Percentiles rank a stretch among this genome's conserved stretches.
These are phyloP conservation scores for Sinapis alba DNA, from an alignment of 441 rosid species.

Conservation along the genomic window DNA sequence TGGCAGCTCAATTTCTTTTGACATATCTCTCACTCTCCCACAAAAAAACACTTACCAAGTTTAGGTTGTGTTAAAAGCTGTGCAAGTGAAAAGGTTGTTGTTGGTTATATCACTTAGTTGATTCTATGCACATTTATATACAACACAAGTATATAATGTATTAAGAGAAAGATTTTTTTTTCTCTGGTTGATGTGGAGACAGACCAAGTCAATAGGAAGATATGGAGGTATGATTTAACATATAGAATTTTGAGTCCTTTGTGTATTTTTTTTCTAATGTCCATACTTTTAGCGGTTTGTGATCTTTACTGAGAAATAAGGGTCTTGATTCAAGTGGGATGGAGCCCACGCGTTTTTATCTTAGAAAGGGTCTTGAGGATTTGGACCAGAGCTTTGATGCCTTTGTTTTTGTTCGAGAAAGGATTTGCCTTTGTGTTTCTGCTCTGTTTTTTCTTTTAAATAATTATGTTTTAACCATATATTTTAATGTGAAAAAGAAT, in stretches of 20 bases:
- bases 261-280: not conserved
- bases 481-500: conserved; percentile 24
- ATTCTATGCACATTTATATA: conserved; percentile 34
- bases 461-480: not conserved
- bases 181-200: not conserved
- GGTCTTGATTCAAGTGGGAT: conserved; percentile 39
- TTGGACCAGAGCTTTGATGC: conserved; percentile 20
- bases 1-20: conserved; percentile 60
- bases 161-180: not conserved
- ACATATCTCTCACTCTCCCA: conserved; percentile 38
- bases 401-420: not conserved
- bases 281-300: conserved; percentile 18
- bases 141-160: conserved; percentile 23
- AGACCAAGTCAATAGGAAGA: conserved; percentile 53
- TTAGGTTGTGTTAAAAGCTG: not conserved
- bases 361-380: conserved; percentile 20
- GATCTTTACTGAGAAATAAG: conserved; percentile 17
- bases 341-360: conserved; percentile 43
- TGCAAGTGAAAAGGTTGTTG: conserved; percentile 35
- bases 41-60: not conserved
- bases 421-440: not conserved
- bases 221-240: conserved; percentile 22
- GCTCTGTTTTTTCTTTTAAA: not conserved
- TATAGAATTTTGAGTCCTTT: conserved; percentile 20
- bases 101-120: conserved; percentile 26